A percentile compares a stretch with the other conserved stretches of the same genome.
Conservation (phyloP, 345 rosid genomes). For the Syzygium jambos region DNA sequence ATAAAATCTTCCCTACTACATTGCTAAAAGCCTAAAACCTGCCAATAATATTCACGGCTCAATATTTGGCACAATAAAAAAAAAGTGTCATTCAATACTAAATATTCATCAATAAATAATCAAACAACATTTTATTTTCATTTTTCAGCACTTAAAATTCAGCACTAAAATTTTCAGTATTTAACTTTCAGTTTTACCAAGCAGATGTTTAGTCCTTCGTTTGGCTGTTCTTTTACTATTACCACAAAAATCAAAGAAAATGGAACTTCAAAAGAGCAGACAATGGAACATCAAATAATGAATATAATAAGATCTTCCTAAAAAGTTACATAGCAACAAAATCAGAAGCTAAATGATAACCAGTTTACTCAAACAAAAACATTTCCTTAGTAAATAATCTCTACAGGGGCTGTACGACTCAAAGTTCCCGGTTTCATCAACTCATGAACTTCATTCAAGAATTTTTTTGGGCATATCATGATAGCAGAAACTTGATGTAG, state of each 20-base stretch:
- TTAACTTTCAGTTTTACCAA: neutral
- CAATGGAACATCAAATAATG: neutral
- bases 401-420: neutral
- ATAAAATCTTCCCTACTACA: neutral
- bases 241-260: neutral
- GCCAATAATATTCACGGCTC: neutral
- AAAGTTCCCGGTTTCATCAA: neutral
- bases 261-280: neutral
- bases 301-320: neutral
- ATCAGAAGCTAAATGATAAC: neutral
- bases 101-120: neutral
- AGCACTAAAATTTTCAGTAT: neutral
- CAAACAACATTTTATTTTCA: neutral
- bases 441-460: neutral
- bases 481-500: neutral
- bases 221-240: neutral
- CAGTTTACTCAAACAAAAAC: neutral
- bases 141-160: neutral
- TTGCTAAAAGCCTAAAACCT: neutral
- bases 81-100: neutral
- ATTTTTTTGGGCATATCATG: neutral
- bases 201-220: neutral
- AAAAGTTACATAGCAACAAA: neutral
- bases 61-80: neutral
- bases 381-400: neutral